A percentile compares a stretch with the other conserved stretches of the same genome.
Evolutionary conservation across 108 stramenopile genomes (phyloP).

Genomic region (Bacterosira constricta): DNA sequence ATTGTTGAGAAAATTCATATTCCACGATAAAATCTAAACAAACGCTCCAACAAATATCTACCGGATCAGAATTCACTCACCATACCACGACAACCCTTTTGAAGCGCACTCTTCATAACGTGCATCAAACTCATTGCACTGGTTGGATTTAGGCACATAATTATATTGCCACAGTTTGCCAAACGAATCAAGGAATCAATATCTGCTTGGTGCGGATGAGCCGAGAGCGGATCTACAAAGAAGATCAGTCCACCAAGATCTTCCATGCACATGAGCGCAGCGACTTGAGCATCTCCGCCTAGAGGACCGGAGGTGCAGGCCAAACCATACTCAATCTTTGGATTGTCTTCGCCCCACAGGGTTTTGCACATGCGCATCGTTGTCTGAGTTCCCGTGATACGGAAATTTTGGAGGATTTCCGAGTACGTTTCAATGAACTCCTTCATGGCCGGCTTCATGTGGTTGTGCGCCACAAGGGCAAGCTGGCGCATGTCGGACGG

Average conservation of each 20-base stretch:
- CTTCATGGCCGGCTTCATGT: slow-evolving; percentile 49
- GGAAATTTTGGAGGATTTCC: slow-evolving; percentile 38
- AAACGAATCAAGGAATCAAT: slow-evolving; percentile 46
- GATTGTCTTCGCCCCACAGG: slow-evolving; percentile 32
- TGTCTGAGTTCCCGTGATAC: slow-evolving; percentile 41
- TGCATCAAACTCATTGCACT: slow-evolving; percentile 22
- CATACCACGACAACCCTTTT: slow-evolving; percentile 6
- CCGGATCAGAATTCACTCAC: no score
- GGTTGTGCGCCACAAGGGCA: slow-evolving; percentile 42
- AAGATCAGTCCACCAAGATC: slow-evolving; percentile 38
- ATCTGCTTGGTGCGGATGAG: slow-evolving; percentile 45
- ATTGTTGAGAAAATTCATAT: no score
- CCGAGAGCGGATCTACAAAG: slow-evolving; percentile 41
- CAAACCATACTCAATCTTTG: slow-evolving; percentile 26
- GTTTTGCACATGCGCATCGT: slow-evolving; percentile 38
- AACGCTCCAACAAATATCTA: no score
- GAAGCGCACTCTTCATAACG: slow-evolving; percentile 1
- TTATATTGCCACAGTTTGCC: slow-evolving; percentile 28
- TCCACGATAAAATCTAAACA: no score
- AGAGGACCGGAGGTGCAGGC: slow-evolving; percentile 43
- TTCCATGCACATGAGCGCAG: slow-evolving; percentile 33
- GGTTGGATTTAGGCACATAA: slow-evolving; percentile 33
- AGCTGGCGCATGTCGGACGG: slow-evolving; percentile 37
- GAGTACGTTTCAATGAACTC: slow-evolving; percentile 32
- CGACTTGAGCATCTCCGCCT: slow-evolving; percentile 47